Evolutionary conservation across 345 rosid genomes (phyloP), one percentile per base, ranked within the genome.

Genomic region (Carallia brachiata): DNA sequence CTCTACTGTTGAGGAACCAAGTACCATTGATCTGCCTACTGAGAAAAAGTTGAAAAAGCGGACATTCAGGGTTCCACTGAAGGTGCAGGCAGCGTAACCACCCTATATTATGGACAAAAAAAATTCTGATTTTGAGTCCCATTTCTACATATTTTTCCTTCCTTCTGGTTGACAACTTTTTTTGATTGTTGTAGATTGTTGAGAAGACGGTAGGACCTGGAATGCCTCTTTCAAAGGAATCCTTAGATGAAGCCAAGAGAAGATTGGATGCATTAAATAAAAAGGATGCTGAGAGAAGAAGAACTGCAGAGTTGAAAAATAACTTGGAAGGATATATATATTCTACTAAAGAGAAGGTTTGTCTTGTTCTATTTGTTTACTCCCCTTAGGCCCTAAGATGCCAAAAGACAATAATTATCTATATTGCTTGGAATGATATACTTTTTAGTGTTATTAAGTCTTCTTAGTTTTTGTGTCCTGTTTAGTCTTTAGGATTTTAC

Each of bases 261-360:
- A 96, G 83, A 80, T 71, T 95, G 80, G 97, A 92, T 75, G 85
- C 72, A 66, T 82, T 90, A 82, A 87, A 92, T 86, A 88, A 83
- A 87, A 92, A 82, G 80, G 99, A 96, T 75, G 84, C 80, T 30
- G 99, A 92, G 79, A 80, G 99, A 67, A 85, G 90, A 83, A 89
- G 90, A 73, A 96, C 99, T 36, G 97, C 98, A 1, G 98, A 96
- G 77, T 78, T 92, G 63, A 96, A 96, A 77, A 92, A 96, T 82
- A 83, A 84, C 79, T 88, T 96, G 84, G 99, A 96, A 79, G 89
- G 88, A 50, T 96, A 92, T 77, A 88, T 96, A 75, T 96, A 96
- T 82, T 86, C 94, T 34, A 92, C 97, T 18, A 96, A 96, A 86
- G 99, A 96, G 74, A 88, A 92, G 96, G 99, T 88, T 36, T 61